Conservation (phyloP, 2,329 filamentous ascomycete species). For the Byssoonygena ceratinophila region DNA sequence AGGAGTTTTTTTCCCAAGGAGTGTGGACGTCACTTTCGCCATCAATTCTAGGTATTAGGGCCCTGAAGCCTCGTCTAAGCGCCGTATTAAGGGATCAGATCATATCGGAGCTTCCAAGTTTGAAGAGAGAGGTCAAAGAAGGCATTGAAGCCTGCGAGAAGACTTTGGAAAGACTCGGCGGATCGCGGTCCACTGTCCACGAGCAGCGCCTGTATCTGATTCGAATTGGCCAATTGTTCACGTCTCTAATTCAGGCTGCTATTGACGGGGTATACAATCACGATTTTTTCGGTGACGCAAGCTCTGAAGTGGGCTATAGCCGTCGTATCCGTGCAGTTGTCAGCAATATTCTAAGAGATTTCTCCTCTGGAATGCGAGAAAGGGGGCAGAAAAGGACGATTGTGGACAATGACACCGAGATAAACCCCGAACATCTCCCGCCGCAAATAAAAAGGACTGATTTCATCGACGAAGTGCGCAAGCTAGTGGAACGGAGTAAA, state of each 20-base stretch:
- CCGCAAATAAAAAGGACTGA: conserved; percentile 16
- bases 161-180: conserved; percentile 42
- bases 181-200: conserved; percentile 14
- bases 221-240: conserved; percentile 32
- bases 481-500: conserved; percentile 34
- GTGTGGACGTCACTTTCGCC: conserved; percentile 18
- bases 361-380: conserved; percentile 36
- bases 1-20: conserved; percentile 20
- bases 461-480: conserved; percentile 33
- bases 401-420: conserved; percentile 13
- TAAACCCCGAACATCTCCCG: not conserved
- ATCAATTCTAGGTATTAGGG: conserved; percentile 18
- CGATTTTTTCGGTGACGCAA: conserved; percentile 25
- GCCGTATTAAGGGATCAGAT: conserved; percentile 23
- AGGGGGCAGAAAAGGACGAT: conserved; percentile 36
- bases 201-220: conserved; percentile 42
- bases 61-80: conserved; percentile 21
- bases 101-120: conserved; percentile 19
- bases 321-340: conserved; percentile 28
- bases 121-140: conserved; percentile 20
- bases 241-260: conserved; percentile 27
- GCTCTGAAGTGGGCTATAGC: conserved; percentile 20
- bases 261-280: conserved; percentile 28
- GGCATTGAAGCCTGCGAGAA: conserved; percentile 27
- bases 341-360: conserved; percentile 16